These are phyloP conservation scores for Trichosporon sp. DNA, from an alignment of 1,284 basidiomycete species.

Conservation along the genomic window DNA sequence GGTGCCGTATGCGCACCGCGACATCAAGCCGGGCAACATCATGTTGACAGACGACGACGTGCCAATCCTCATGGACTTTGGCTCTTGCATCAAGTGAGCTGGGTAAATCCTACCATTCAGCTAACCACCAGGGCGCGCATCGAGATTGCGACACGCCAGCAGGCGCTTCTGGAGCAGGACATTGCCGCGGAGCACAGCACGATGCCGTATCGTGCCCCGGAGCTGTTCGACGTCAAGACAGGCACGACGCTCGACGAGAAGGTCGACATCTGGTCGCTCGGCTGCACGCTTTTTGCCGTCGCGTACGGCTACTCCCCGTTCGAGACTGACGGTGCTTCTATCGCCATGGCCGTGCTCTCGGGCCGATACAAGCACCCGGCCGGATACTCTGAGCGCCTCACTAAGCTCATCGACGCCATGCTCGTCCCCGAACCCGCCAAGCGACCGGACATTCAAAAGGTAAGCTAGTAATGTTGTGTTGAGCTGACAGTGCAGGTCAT, in stretches of 20 bases:
- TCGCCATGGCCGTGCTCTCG: constrained; percentile 90
- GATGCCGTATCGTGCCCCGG: constrained; percentile 93
- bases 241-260: constrained; percentile 80
- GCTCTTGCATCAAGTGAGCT: constrained; percentile 57
- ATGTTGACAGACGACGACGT: constrained; percentile 92
- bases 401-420: constrained; percentile 74
- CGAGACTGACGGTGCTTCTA: constrained; percentile 81
- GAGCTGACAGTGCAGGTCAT: constrained; percentile 56
- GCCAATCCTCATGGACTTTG: constrained; percentile 97
- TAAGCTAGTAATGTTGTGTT: constrained; percentile 33
- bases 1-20: constrained; percentile 91
- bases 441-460: constrained; percentile 76
- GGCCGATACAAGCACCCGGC: constrained; percentile 73
- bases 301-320: constrained; percentile 91
- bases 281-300: constrained; percentile 83
- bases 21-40: constrained; percentile 94
- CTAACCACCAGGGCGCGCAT: constrained; percentile 37
- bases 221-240: constrained; percentile 92
- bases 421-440: constrained; percentile 71
- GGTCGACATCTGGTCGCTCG: constrained; percentile 93
- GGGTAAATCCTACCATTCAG: background rate
- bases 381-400: constrained; percentile 70
- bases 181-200: constrained; percentile 91
- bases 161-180: constrained; percentile 81
- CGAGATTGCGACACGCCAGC: constrained; percentile 61